Evolutionary conservation across 2,329 filamentous ascomycete species (phyloP).

Genomic region (Blastomyces emzantsi): DNA sequence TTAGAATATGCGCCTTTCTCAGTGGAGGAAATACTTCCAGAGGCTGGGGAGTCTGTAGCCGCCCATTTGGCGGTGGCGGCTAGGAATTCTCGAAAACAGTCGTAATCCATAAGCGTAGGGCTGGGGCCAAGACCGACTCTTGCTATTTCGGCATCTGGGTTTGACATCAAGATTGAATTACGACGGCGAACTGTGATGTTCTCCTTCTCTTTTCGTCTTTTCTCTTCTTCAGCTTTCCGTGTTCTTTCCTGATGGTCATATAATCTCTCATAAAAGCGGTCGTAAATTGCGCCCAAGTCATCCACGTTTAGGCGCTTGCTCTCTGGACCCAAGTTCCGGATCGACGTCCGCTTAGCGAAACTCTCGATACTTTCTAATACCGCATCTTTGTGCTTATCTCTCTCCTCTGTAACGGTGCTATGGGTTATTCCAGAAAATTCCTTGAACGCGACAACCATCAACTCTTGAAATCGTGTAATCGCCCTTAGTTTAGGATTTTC

Average conservation of each 20-base stretch:
- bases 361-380: conserved; percentile 94
- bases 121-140: conserved; percentile 82
- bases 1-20: conserved; percentile 53
- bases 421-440: conserved; percentile 96
- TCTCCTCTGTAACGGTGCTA: conserved; percentile 77
- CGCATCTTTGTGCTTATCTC: conserved; percentile 85
- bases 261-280: conserved; percentile 83
- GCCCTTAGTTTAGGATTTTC: conserved; percentile 91
- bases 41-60: conserved; percentile 70
- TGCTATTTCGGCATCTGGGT: conserved; percentile 62
- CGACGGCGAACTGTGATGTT: conserved; percentile 33
- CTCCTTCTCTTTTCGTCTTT: conserved; percentile 55
- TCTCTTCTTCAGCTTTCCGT: conserved; percentile 65
- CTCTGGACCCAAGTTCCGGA: conserved; percentile 88
- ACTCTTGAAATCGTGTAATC: conserved; percentile 91
- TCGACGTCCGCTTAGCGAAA: conserved; percentile 93
- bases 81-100: conserved; percentile 89
- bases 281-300: conserved; percentile 83
- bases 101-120: conserved; percentile 92
- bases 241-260: conserved; percentile 86
- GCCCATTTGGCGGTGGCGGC: conserved; percentile 89
- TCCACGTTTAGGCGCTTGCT: conserved; percentile 82
- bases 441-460: conserved; percentile 99
- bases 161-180: conserved; percentile 36
- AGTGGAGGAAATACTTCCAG: conserved; percentile 41